Conservation (phyloP, 176 grass and related monocot species). For the Carex cristatella region DNA sequence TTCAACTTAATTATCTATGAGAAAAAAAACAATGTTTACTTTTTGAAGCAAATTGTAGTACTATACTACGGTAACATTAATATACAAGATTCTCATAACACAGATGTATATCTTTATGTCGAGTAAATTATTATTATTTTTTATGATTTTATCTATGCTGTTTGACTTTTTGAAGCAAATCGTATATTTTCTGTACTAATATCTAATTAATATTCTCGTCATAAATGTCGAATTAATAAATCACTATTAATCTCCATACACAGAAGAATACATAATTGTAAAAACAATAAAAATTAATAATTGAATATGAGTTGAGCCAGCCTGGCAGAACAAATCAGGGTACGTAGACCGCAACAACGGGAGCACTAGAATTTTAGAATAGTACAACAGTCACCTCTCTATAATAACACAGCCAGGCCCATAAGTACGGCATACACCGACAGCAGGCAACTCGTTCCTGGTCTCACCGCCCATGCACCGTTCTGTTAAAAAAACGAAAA, state of each 20-base stretch:
- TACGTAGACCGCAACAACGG: neutral
- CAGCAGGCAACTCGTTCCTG: neutral
- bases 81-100: neutral
- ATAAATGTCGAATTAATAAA: neutral
- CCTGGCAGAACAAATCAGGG: neutral
- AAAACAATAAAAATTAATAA: constrained; percentile 9
- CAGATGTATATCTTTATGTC: neutral
- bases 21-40: neutral
- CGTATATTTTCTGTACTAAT: neutral
- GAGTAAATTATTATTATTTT: neutral
- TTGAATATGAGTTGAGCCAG: constrained; percentile 11
- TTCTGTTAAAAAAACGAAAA: neutral
- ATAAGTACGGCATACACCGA: constrained; percentile 7
- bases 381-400: neutral
- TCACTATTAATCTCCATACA: neutral
- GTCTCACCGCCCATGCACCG: neutral
- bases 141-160: neutral
- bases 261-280: neutral
- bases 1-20: neutral
- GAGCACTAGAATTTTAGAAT: neutral
- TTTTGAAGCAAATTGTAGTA: neutral
- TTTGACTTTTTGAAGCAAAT: neutral
- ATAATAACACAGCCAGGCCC: constrained; percentile 4
- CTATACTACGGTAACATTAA: neutral
- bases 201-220: neutral